Conservation (phyloP, 2,329 filamentous ascomycete species). For the Colletotrichum siamense region DNA sequence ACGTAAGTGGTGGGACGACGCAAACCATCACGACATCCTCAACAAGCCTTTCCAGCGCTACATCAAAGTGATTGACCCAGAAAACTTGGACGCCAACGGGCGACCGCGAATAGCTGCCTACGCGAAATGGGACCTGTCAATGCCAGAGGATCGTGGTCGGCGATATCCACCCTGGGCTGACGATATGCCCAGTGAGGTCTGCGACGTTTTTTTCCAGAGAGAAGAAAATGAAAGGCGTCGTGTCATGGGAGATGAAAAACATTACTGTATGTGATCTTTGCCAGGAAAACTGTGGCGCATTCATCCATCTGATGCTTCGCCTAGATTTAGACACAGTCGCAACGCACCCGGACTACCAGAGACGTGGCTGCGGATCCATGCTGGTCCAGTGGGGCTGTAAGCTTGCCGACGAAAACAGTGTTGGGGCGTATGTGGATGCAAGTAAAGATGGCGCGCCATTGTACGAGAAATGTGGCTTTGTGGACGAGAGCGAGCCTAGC, state of each 20-base stretch:
- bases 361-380: slow-evolving; percentile 28
- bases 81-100: not conserved
- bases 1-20: slow-evolving; percentile 17
- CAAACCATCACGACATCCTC: slow-evolving; percentile 7
- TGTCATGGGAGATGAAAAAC: not conserved
- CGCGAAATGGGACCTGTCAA: slow-evolving; percentile 17
- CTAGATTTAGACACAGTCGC: slow-evolving; percentile 29
- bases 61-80: slow-evolving; percentile 7
- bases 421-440: slow-evolving; percentile 29
- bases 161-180: slow-evolving; percentile 9
- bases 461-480: slow-evolving; percentile 4
- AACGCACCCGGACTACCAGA: slow-evolving; percentile 30
- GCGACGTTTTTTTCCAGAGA: not conserved
- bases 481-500: not conserved
- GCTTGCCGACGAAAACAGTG: slow-evolving; percentile 24
- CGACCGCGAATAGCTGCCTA: slow-evolving; percentile 7
- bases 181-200: slow-evolving; percentile 1
- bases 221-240: not conserved
- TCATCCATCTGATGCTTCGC: not conserved
- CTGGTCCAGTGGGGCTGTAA: slow-evolving; percentile 29
- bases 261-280: not conserved
- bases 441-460: slow-evolving; percentile 9
- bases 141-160: not conserved
- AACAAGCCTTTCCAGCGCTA: slow-evolving; percentile 10
- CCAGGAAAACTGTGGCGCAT: too few relatives aligned